Conservation (phyloP, 441 rosid genomes). For the Populus hybrid region DNA sequence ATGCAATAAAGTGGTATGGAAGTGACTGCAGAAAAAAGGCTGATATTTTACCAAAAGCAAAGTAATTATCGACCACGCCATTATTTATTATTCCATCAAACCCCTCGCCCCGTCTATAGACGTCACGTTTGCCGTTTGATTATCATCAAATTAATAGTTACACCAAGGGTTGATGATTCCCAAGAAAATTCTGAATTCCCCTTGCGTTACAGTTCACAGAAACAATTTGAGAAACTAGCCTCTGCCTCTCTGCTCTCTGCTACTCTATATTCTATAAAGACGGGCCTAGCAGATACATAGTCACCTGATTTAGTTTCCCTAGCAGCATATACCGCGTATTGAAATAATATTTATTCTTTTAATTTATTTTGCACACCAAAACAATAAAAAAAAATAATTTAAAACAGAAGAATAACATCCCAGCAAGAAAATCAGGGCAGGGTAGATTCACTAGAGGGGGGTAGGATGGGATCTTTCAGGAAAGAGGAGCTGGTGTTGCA, state of each 20-base stretch:
- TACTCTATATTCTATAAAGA: not conserved
- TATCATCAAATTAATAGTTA: not conserved
- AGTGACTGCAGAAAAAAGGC: not conserved
- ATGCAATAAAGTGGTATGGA: not conserved
- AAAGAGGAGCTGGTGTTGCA: too few species aligned
- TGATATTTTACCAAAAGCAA: not conserved
- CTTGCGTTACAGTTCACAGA: not conserved
- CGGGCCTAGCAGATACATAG: not conserved
- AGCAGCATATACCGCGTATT: too few species aligned
- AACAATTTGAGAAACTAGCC: not conserved
- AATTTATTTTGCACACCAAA: too few species aligned
- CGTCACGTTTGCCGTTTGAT: not conserved
- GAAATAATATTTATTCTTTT: too few species aligned
- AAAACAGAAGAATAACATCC: too few species aligned
- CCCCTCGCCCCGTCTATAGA: not conserved
- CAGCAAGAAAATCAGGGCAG: too few species aligned
- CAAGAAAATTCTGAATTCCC: slow-evolving; percentile 9
- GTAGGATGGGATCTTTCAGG: too few species aligned
- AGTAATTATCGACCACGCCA: not conserved
- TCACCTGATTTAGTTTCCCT: not conserved
- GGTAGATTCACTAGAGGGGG: too few species aligned
- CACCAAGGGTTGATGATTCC: slow-evolving; percentile 5
- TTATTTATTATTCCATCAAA: too few species aligned
- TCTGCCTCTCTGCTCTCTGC: not conserved
- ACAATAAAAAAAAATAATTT: too few species aligned